Evolutionary conservation across 2,329 filamentous ascomycete species (phyloP).

Genomic region (Nothophoma quercina): DNA sequence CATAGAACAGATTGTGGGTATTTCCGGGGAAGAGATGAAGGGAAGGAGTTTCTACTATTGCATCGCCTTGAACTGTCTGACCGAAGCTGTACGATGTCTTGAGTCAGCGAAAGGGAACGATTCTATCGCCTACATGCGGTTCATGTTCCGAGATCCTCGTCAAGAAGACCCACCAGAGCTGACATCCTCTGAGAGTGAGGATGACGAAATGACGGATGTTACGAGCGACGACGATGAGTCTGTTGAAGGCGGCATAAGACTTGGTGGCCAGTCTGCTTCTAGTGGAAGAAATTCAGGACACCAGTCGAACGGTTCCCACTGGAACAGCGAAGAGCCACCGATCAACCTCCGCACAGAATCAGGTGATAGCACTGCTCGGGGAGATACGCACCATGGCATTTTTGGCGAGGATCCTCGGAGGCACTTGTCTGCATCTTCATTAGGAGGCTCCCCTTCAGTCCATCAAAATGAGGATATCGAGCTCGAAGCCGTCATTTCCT

Average conservation of each 20-base stretch:
- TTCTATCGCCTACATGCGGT: conserved; percentile 87
- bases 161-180: conserved; percentile 52
- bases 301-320: conserved; percentile 22
- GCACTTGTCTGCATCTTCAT: conserved; percentile 40
- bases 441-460: conserved; percentile 34
- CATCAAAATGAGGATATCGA: conserved; percentile 63
- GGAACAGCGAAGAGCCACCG: conserved; percentile 29
- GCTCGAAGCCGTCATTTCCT: conserved; percentile 89
- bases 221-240: conserved; percentile 58
- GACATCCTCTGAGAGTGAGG: conserved; percentile 56
- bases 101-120: conserved; percentile 90
- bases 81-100: conserved; percentile 78
- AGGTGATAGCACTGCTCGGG: conserved; percentile 53
- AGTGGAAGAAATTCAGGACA: conserved; percentile 5
- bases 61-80: conserved; percentile 78
- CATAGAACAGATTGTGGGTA: conserved; percentile 76
- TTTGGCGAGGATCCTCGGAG: conserved; percentile 37
- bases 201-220: conserved; percentile 58
- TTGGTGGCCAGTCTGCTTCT: conserved; percentile 6
- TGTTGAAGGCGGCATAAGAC: conserved; percentile 55
- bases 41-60: conserved; percentile 88
- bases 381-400: conserved; percentile 42
- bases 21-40: conserved; percentile 72
- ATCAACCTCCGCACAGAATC: conserved; percentile 53
- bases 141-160: conserved; percentile 81